Base-by-base conservation (phyloP, 2,329 filamentous ascomycete species). In the Leptographium flavum region DNA sequence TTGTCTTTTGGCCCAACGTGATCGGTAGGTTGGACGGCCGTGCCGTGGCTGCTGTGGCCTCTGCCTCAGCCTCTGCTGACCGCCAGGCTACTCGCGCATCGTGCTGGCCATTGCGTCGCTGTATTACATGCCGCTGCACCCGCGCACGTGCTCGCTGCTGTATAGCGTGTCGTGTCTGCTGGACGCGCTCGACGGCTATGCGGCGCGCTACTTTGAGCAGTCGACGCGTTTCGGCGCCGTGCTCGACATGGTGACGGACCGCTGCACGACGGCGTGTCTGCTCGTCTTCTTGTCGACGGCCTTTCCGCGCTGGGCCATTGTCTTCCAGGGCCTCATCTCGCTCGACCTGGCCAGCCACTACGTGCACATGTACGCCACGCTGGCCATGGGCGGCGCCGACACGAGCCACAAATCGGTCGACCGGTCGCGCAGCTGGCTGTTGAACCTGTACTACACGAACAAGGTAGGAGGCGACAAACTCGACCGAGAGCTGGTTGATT, bases 61-160 rank as follows among this genome's bases (percentile, higher is more conserved):
- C n/a, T n/a, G n/a, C n/a, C n/a, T n/a, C n/a, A n/a, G n/a, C n/a
- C n/a, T n/a, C n/a, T n/a, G 28, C 38, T 32, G 23, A 25, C 9
- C 7, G 15, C 11, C 52, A 87, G 84, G 84, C 54, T 90, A 90
- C 63, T 72, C 67, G 47, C 80, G 85, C 56, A 82, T 92, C 58
- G 67, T 90, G 52, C 75, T 90, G 53, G 87, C 88, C 55, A 69
- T 95, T 57, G 86, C 84, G 40, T 95, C 92, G 25, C 79, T 98
- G 53, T 94, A 96, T 70, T 98, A 95, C 70, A 98, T 98, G 92
- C 90, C 92, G 43, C 77, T 96, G 45, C 92, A 98, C 63, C 90
- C 90, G n/a, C 83, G 90, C 57, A 94, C 88, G 32, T 96, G 90
- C 68, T 88, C 85, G 48, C 64, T 88, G 42, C 77, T 93, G 45